Evolutionary conservation across 306 rosid genomes (phyloP), one percentile per base, ranked within the genome.

Genomic region (Luffa aegyptiaca): DNA sequence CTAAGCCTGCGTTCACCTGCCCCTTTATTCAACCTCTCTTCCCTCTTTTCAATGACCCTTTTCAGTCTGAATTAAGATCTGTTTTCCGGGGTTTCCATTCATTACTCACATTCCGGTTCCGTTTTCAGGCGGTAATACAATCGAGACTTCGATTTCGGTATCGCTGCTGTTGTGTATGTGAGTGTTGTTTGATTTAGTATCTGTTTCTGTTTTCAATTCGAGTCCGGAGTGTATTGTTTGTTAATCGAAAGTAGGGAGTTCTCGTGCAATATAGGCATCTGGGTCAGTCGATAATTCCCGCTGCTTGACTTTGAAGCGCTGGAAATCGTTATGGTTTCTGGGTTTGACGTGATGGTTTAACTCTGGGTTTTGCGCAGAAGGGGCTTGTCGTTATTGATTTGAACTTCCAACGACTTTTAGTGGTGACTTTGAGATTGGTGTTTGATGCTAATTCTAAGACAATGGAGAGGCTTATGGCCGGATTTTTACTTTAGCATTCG

Each of bases 401-500:
- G 64, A 81, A 77, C 79, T 82, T 65, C 72, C 77, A 31, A 45
- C n/a, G 58, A 51, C 59, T 72, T 81, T 85, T 75, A 77, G 36
- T 76, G 84, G 88, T 73, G 79, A 84, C 84, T 16, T 72, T 37
- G 85, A 16, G 84, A 57, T 65, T 86, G 73, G 57, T 82, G 81
- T 81, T 92, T 90, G 86, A 85, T 92, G 93, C 89, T 90, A 86
- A 87, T 86, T 81, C 84, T 84, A 77, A 84, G 84, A 84, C 93
- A 87, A 87, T 90, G 94, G 95, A 89, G 88, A 82, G 82, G 86
- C 80, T 88, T 86, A 63, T 88, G 88, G 89, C 86, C 88, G 66
- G 84, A 86, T 65, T 88, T 88, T 81, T 83, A 61, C 68, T 86
- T 84, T 92, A 85, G 89, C 85, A 83, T 79, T 84, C 81, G 58